A percentile compares a stretch with the other conserved stretches of the same genome.
phyloP scores from a whole-genome alignment of 2,329 filamentous ascomycete genomes.

The Botryotinia globosa region DNA sequence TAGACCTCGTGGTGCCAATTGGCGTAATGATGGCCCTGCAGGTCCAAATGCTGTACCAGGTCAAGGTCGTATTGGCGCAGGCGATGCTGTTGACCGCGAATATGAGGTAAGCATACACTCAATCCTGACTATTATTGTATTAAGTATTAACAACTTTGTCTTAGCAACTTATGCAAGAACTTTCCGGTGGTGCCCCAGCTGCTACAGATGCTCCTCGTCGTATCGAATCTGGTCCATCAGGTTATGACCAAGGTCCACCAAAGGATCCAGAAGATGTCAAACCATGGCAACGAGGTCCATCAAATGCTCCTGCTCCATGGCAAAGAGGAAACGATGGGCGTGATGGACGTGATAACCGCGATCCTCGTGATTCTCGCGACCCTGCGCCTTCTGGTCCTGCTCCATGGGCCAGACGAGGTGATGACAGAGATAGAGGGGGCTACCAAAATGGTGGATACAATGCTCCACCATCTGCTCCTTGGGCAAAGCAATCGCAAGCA shows the following conservation, averaged over 20 bases:
- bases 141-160: conserved; percentile 40
- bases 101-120: conserved; percentile 71
- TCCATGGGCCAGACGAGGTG: conserved; percentile 59
- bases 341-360: conserved; percentile 33
- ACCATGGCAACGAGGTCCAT: conserved; percentile 86
- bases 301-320: conserved; percentile 82
- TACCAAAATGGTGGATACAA: conserved; percentile 46
- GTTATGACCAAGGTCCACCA: conserved; percentile 50
- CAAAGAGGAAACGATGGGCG: conserved; percentile 45
- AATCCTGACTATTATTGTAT: neutral
- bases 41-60: conserved; percentile 49
- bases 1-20: conserved; percentile 72
- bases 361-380: conserved; percentile 41
- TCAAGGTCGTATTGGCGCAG: conserved; percentile 62
- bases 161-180: conserved; percentile 95
- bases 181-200: conserved; percentile 68
- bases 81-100: conserved; percentile 87
- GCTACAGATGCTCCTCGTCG: conserved; percentile 65
- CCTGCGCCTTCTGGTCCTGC: conserved; percentile 45
- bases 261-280: conserved; percentile 57
- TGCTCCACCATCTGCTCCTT: conserved; percentile 50
- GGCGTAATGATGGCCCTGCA: conserved; percentile 72
- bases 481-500: conserved; percentile 39
- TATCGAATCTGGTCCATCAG: conserved; percentile 78
- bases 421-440: conserved; percentile 44